phyloP scores from a whole-genome alignment of 1,284 basidiomycete genomes.

The Trichosporon sp. region DNA sequence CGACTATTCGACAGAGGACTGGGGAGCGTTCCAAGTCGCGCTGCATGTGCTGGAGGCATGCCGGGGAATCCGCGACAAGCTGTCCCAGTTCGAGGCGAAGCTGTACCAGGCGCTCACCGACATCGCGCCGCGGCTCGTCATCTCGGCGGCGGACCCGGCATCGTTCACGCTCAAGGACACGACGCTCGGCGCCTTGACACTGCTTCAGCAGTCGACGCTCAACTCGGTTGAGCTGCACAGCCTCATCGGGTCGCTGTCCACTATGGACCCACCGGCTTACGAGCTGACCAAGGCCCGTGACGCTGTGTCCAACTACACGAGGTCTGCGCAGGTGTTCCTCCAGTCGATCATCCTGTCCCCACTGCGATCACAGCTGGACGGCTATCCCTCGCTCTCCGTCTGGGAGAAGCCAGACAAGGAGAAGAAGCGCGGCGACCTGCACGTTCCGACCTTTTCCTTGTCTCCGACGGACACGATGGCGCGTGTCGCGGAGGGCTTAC shows the following conservation, averaged over 20 bases:
- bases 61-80: conserved; percentile 63
- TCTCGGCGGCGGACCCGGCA: conserved; percentile 57
- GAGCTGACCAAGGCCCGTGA: conserved; percentile 60
- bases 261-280: conserved; percentile 27
- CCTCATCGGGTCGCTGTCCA: conserved; percentile 52
- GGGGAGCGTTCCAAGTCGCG: conserved; percentile 73
- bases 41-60: conserved; percentile 77
- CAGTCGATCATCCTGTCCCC: conserved; percentile 81
- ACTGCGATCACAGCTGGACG: conserved; percentile 66
- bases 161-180: conserved; percentile 55
- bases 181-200: conserved; percentile 64
- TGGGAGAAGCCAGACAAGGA: conserved; percentile 58
- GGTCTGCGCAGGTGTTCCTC: conserved; percentile 67
- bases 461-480: conserved; percentile 85
- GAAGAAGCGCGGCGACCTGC: conserved; percentile 56
- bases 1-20: conserved; percentile 82
- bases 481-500: conserved; percentile 81
- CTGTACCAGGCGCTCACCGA: conserved; percentile 60
- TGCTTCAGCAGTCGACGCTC: conserved; percentile 73
- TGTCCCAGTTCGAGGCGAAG: conserved; percentile 64
- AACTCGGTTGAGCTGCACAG: conserved; percentile 71
- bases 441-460: conserved; percentile 88
- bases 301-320: conserved; percentile 65
- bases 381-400: conserved; percentile 64
- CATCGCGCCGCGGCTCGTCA: conserved; percentile 58